Evolutionary conservation across 306 rosid species (phyloP).

Genomic region (Geum urbanum): DNA sequence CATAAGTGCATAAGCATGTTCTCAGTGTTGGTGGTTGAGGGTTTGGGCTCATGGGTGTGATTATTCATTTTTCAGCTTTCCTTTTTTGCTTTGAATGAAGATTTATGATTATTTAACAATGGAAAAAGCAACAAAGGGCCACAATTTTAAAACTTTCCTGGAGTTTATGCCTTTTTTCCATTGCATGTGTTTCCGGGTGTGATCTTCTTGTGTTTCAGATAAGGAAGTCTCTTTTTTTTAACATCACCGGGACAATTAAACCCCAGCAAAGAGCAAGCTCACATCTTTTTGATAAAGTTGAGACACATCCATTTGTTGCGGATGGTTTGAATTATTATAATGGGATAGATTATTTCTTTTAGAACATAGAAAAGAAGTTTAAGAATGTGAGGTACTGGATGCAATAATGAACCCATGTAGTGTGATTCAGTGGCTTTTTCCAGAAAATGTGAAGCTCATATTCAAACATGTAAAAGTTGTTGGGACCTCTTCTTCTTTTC

Average conservation of each 20-base stretch:
- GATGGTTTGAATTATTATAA: conserved; percentile 44
- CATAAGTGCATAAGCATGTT: conserved; percentile 23
- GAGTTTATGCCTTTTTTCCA: conserved; percentile 28
- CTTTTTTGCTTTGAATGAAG: conserved; percentile 14
- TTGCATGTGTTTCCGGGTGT: conserved; percentile 39
- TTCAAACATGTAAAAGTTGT: conserved; percentile 12
- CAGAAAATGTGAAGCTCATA: conserved; percentile 28
- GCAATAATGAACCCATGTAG: conserved; percentile 31
- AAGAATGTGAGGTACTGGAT: conserved; percentile 14
- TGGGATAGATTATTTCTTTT: conserved; percentile 18
- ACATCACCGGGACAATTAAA: conserved; percentile 25
- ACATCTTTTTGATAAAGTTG: conserved; percentile 24
- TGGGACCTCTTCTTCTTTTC: conserved; percentile 20
- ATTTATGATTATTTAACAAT: conserved; percentile 5
- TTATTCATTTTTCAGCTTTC: conserved; percentile 13
- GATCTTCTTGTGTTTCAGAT: conserved; percentile 27
- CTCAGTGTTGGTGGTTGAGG: conserved; percentile 1
- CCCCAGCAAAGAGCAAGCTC: conserved; percentile 25
- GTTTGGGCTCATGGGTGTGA: conserved; percentile 8
- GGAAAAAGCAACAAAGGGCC: conserved; percentile 22
- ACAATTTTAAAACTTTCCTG: conserved; percentile 16
- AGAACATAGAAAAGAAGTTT: conserved; percentile 16
- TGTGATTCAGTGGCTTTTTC: conserved; percentile 13
- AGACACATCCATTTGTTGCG: conserved; percentile 44
- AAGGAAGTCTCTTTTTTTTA: conserved; percentile 11